phyloP scores from a whole-genome alignment of 805 yeast species.

The Ogataea nitratoaversa region DNA sequence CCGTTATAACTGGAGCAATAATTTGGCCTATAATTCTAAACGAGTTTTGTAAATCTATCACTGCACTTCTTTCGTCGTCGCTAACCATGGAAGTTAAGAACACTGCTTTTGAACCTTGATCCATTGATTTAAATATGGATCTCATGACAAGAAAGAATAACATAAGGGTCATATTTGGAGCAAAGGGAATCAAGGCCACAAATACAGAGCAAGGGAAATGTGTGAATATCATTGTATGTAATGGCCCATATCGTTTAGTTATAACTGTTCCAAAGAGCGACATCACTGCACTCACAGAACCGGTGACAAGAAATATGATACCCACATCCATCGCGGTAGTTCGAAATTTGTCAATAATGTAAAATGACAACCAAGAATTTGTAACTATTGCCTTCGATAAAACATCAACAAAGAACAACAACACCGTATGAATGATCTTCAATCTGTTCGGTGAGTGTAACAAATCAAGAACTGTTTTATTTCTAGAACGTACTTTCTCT shows the following conservation, averaged over 20 bases:
- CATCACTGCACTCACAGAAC: conserved; percentile 35
- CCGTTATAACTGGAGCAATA: conserved; percentile 40
- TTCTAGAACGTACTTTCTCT: background rate
- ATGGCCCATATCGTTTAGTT: conserved; percentile 41
- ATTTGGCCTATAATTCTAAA: conserved; percentile 39
- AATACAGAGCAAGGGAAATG: conserved; percentile 42
- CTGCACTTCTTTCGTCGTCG: conserved; percentile 38
- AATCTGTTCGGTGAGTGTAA: conserved; percentile 10
- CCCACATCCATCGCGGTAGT: conserved; percentile 36
- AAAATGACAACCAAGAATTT: conserved; percentile 43
- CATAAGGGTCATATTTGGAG: conserved; percentile 30
- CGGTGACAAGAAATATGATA: conserved; percentile 35
- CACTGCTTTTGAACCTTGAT: conserved; percentile 44
- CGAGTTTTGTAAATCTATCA: conserved; percentile 42
- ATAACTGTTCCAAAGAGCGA: conserved; percentile 40
- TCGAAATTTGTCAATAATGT: conserved; percentile 35
- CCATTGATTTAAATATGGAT: conserved; percentile 43
- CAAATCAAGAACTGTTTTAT: conserved; percentile 3
- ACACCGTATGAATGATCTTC: conserved; percentile 30
- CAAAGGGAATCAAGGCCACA: conserved; percentile 36
- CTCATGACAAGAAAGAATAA: conserved; percentile 32
- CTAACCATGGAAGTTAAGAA: conserved; percentile 39
- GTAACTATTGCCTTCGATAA: conserved; percentile 42
- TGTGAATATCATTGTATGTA: conserved; percentile 40
- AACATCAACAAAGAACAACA: conserved; percentile 39